phyloP scores from a whole-genome alignment of 2,329 filamentous ascomycete species.

The Celoporthe dispersa region DNA sequence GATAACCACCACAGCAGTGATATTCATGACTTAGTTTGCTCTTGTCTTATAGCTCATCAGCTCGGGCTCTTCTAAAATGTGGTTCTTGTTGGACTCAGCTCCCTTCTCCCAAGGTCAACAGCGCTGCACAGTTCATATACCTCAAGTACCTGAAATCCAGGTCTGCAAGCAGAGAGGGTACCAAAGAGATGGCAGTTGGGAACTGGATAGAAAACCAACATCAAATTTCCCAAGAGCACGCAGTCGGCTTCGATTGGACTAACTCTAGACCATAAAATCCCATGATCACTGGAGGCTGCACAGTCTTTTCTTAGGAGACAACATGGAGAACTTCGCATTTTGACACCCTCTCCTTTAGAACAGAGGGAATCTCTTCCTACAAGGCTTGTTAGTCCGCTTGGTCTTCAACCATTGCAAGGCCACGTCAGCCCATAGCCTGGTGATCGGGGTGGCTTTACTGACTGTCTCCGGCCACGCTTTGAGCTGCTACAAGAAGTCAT shows the following conservation, averaged over 20 bases:
- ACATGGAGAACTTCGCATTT: no score
- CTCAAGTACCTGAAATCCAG: not conserved
- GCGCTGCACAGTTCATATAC: no score
- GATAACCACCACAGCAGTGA: not conserved
- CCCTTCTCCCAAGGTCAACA: not conserved
- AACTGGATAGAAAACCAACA: not conserved
- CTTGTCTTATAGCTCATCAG: not conserved
- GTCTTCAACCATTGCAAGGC: not conserved
- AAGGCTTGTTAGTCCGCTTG: not conserved
- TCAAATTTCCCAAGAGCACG: not conserved
- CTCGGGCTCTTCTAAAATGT: not conserved
- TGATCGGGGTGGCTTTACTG: not conserved
- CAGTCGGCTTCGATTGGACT: not conserved
- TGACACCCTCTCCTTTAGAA: no score
- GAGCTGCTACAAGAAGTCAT: no score
- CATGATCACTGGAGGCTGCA: not conserved
- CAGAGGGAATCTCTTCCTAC: not conserved
- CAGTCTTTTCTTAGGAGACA: not conserved
- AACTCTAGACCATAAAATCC: not conserved
- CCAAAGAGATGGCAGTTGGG: not conserved
- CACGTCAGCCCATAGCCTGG: not conserved
- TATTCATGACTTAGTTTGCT: not conserved
- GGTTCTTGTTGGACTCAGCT: not conserved
- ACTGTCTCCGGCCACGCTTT: not conserved
- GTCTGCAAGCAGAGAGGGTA: not conserved